Conservation (phyloP, 345 rosid genomes). For the Rubroshorea leprosula region DNA sequence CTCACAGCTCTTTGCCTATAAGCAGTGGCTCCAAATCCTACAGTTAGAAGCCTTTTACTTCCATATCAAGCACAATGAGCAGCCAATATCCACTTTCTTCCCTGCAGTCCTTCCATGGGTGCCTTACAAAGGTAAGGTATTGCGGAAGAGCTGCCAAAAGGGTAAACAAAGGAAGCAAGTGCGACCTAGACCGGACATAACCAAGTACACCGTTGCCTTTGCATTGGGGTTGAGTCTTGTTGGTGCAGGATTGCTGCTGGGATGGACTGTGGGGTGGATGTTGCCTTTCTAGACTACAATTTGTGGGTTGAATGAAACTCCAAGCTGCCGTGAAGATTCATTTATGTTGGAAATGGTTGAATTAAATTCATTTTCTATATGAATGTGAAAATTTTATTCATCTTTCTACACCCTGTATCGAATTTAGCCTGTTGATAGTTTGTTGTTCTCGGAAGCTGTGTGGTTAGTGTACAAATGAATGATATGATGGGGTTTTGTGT, state of each 20-base stretch:
- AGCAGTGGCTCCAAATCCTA: conserved; percentile 79
- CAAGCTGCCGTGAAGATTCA: background rate
- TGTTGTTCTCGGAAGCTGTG: background rate
- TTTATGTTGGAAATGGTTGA: background rate
- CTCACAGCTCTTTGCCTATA: conserved; percentile 85
- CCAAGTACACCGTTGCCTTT: conserved; percentile 50
- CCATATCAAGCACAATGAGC: conserved; percentile 55
- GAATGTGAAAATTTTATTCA: background rate
- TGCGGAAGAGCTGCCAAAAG: conserved; percentile 29
- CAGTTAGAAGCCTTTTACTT: conserved; percentile 69
- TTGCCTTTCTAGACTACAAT: conserved; percentile 42
- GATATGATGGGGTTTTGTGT: conserved; percentile 19
- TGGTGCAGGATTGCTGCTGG: conserved; percentile 88
- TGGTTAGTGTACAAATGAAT: conserved; percentile 13
- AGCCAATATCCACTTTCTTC: conserved; percentile 39
- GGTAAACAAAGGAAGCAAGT: conserved; percentile 31
- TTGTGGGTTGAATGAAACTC: background rate
- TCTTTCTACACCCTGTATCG: background rate
- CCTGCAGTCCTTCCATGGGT: conserved; percentile 52
- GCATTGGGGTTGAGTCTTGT: conserved; percentile 83
- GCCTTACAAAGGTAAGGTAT: conserved; percentile 35
- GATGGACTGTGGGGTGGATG: conserved; percentile 99
- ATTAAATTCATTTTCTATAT: background rate
- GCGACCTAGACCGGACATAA: conserved; percentile 30
- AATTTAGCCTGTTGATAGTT: too few species aligned